Conservation (phyloP, 2,329 filamentous ascomycete genomes). For the Paecilomyces formosus region DNA sequence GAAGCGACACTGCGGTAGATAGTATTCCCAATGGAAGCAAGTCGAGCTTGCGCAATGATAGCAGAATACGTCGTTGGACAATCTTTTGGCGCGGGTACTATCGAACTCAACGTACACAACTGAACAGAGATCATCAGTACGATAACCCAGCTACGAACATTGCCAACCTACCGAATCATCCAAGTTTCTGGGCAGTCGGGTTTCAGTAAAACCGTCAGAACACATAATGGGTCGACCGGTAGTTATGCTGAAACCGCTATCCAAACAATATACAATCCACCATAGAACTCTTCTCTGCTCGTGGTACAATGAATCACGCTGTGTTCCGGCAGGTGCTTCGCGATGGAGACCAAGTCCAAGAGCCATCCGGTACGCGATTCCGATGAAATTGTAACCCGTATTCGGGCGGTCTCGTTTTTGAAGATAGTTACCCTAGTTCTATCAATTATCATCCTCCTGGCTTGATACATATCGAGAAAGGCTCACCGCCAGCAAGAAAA, state of each 20-base stretch:
- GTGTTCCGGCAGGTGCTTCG: constrained; percentile 16
- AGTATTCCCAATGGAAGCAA: constrained; percentile 7
- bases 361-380: constrained; percentile 44
- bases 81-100: background rate
- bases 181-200: constrained; percentile 2
- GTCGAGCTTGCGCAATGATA: constrained; percentile 11
- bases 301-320: constrained; percentile 6
- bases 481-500: constrained; percentile 24
- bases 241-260: constrained; percentile 22
- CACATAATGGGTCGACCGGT: constrained; percentile 19
- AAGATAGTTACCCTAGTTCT: constrained; percentile 36
- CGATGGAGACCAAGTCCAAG: constrained; percentile 44
- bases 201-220: constrained; percentile 28
- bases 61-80: constrained; percentile 13
- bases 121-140: background rate
- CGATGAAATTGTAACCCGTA: constrained; percentile 46
- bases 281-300: constrained; percentile 13
- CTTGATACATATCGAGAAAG: background rate
- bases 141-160: background rate
- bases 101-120: background rate
- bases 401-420: constrained; percentile 47
- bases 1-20: constrained; percentile 10
- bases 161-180: background rate
- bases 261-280: constrained; percentile 23
- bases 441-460: no score